These are phyloP conservation scores for Eucalyptus melliodora DNA, from an alignment of 345 rosid species.

Conservation along the genomic window DNA sequence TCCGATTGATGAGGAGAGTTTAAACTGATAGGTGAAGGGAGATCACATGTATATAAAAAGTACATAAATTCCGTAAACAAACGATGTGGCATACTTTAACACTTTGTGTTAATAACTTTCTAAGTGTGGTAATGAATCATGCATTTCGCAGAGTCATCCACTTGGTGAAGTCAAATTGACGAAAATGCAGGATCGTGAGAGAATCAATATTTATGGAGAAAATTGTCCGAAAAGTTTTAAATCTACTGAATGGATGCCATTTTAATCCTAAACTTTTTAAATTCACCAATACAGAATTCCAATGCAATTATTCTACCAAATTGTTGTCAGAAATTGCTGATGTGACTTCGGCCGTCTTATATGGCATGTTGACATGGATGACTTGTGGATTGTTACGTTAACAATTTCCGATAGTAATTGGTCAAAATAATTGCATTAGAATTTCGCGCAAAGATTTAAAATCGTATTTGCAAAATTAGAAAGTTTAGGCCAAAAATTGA, in stretches of 20 bases:
- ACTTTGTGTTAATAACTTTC: neutral
- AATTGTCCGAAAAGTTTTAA: neutral
- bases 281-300: neutral
- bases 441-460: rapidly evolving
- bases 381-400: rapidly evolving
- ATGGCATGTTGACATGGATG: neutral
- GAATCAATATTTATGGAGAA: neutral
- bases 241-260: rapidly evolving
- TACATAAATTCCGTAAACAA: rapidly evolving
- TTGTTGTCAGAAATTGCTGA: rapidly evolving
- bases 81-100: neutral
- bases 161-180: neutral
- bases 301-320: rapidly evolving
- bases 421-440: neutral
- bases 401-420: rapidly evolving
- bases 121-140: neutral
- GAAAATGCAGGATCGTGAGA: neutral
- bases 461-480: neutral
- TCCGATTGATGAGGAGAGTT: rapidly evolving
- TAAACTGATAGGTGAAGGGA: neutral
- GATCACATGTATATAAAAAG: neutral
- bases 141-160: neutral
- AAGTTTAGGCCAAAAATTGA: neutral
- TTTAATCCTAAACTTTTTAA: neutral
- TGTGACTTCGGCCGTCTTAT: rapidly evolving